Percentiles rank a stretch among this genome's conserved stretches.
These are phyloP conservation scores for Psidium friedrichsthalianum DNA, from an alignment of 345 rosid genomes.

Conservation along the genomic window DNA sequence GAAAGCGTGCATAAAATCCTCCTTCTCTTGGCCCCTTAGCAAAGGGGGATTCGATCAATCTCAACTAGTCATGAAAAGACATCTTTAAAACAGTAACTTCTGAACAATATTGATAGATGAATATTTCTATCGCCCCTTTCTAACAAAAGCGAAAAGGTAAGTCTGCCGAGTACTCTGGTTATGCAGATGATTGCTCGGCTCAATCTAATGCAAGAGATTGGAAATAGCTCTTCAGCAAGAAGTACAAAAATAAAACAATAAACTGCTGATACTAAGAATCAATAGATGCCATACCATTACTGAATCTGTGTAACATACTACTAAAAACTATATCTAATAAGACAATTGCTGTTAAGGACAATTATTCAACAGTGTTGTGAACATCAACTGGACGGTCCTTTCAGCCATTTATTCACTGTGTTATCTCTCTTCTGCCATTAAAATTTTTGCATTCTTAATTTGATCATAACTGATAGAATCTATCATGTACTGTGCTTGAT, in stretches of 20 bases:
- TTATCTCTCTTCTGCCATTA: neutral
- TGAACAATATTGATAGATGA: neutral
- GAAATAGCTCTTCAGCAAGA: neutral
- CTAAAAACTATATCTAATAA: neutral
- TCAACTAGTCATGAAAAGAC: neutral
- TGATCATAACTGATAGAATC: neutral
- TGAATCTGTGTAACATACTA: neutral
- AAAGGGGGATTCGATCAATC: neutral
- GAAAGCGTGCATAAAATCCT: neutral
- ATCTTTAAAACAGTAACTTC: neutral
- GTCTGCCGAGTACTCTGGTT: neutral
- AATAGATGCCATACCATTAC: neutral
- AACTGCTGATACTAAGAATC: neutral
- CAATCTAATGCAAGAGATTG: neutral
- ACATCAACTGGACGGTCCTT: neutral
- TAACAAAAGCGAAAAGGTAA: neutral
- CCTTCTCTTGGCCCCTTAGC: neutral
- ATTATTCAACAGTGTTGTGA: neutral
- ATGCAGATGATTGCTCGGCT: neutral
- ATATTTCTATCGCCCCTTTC: neutral
- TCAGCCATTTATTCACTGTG: neutral
- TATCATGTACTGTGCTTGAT: neutral
- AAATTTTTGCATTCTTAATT: neutral
- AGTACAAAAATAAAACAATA: neutral
- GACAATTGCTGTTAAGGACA: neutral